Conservation (phyloP, 202 grass and related monocot species). For the Panicum virgatum region DNA sequence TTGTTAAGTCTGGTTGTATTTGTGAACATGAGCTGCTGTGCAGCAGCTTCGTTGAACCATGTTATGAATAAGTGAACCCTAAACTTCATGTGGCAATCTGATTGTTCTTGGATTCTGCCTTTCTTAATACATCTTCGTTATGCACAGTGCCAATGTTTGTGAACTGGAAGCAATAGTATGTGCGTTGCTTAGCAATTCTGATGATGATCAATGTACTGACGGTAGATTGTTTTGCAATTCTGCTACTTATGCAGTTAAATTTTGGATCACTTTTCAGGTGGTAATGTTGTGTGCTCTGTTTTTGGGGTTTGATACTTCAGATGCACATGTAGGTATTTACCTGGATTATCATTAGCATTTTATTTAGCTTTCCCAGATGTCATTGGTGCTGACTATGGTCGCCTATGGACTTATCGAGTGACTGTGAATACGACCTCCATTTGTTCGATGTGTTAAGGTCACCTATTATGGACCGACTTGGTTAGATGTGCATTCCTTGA, state of each 20-base stretch:
- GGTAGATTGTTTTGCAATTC: background rate
- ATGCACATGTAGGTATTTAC: background rate
- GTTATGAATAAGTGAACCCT: slow-evolving; percentile 37
- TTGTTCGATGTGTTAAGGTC: background rate
- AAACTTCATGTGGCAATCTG: background rate
- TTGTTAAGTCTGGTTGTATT: background rate
- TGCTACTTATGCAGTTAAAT: background rate
- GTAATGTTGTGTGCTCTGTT: background rate
- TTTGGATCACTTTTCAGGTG: background rate
- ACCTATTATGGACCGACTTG: too few species aligned
- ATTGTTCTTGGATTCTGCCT: background rate
- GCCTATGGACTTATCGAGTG: background rate
- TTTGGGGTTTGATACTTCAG: background rate
- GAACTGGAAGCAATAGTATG: background rate
- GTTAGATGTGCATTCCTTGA: background rate
- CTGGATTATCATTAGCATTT: too few species aligned
- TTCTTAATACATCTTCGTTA: background rate
- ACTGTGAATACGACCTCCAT: background rate
- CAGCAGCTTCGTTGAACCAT: background rate
- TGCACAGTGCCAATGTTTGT: background rate
- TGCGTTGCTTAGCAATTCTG: too few species aligned
- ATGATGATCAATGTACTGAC: too few species aligned
- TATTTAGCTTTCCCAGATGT: background rate
- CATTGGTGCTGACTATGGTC: background rate
- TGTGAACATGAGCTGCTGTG: slow-evolving; percentile 14